Evolutionary conservation across 2,329 filamentous ascomycete species (phyloP).

Genomic region (Xylariaceae sp.): DNA sequence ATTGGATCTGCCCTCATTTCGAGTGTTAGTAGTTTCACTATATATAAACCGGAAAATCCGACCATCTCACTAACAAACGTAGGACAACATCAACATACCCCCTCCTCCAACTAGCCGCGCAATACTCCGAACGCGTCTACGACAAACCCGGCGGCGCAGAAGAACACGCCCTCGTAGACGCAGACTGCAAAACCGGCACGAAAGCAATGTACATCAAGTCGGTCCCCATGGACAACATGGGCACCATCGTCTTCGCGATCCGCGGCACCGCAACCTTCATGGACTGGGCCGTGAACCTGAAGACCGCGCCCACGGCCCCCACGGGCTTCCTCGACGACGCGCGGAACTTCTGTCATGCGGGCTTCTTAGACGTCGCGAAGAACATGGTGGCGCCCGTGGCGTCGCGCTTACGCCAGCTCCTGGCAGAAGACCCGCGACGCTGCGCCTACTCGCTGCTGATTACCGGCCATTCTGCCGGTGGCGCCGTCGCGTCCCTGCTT

Average conservation of each 20-base stretch:
- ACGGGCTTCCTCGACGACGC: slow-evolving; percentile 69
- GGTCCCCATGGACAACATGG: slow-evolving; percentile 69
- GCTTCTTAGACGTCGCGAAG: slow-evolving; percentile 70
- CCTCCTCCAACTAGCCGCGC: slow-evolving; percentile 70
- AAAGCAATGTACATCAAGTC: slow-evolving; percentile 85
- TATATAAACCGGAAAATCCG: background rate
- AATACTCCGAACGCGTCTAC: slow-evolving; percentile 73
- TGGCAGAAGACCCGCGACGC: slow-evolving; percentile 65
- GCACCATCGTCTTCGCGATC: slow-evolving; percentile 78
- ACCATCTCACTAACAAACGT: slow-evolving; percentile 18
- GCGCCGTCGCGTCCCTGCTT: slow-evolving; percentile 73
- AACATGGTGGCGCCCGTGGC: slow-evolving; percentile 73
- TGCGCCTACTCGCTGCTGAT: slow-evolving; percentile 67
- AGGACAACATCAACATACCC: slow-evolving; percentile 69
- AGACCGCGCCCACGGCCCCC: slow-evolving; percentile 61
- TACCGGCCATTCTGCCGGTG: slow-evolving; percentile 81
- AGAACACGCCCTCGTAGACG: slow-evolving; percentile 62
- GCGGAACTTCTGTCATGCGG: slow-evolving; percentile 72
- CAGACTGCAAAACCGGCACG: slow-evolving; percentile 67
- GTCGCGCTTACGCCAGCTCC: slow-evolving; percentile 59
- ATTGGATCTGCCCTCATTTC: slow-evolving; percentile 59
- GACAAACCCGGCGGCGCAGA: slow-evolving; percentile 57
- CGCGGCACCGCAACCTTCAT: slow-evolving; percentile 73
- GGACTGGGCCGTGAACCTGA: slow-evolving; percentile 83
- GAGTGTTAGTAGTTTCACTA: slow-evolving; percentile 46